These are phyloP conservation scores for Globisporangium abappressorium DNA, from an alignment of 352 stramenopile genomes.

Conservation along the genomic window DNA sequence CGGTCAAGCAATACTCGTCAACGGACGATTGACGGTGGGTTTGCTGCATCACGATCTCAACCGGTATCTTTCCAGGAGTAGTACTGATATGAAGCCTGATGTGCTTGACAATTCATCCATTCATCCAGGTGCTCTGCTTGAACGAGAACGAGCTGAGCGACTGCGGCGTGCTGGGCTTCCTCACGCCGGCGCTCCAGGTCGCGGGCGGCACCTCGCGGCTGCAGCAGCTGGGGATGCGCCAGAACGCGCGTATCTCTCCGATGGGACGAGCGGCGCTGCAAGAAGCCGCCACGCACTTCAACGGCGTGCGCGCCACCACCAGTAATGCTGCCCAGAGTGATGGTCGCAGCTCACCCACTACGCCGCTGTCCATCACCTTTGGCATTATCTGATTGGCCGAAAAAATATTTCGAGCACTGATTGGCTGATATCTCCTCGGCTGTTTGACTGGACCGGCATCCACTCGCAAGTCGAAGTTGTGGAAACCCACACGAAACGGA, in stretches of 20 bases:
- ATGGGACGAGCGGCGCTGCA: slow-evolving; percentile 28
- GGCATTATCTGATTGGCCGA: slow-evolving; percentile 29
- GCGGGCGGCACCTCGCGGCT: slow-evolving; percentile 24
- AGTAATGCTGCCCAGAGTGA: slow-evolving; percentile 3
- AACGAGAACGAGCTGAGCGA: slow-evolving; percentile 56
- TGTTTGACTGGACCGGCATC: slow-evolving; percentile 27
- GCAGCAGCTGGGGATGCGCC: slow-evolving; percentile 50
- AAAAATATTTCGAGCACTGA: slow-evolving; percentile 3
- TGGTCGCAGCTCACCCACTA: slow-evolving; percentile 7
- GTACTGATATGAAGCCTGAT: not conserved
- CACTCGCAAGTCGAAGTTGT: slow-evolving; percentile 17
- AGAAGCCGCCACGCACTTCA: slow-evolving; percentile 30
- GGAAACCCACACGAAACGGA: slow-evolving; percentile 3
- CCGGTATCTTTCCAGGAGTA: not conserved
- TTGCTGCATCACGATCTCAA: not conserved
- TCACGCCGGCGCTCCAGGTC: slow-evolving; percentile 45
- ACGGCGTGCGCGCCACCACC: slow-evolving; percentile 17
- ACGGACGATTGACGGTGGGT: slow-evolving; percentile 31
- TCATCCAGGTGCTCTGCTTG: slow-evolving; percentile 39
- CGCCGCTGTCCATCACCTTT: slow-evolving; percentile 11
- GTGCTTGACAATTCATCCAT: not conserved
- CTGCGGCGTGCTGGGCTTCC: slow-evolving; percentile 40
- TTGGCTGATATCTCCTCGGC: slow-evolving; percentile 12
- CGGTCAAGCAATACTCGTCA: slow-evolving; percentile 31
- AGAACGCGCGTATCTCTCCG: slow-evolving; percentile 38